These are phyloP conservation scores for Ophiostoma perfectum DNA, from an alignment of 2,329 filamentous ascomycete genomes.

Conservation along the genomic window DNA sequence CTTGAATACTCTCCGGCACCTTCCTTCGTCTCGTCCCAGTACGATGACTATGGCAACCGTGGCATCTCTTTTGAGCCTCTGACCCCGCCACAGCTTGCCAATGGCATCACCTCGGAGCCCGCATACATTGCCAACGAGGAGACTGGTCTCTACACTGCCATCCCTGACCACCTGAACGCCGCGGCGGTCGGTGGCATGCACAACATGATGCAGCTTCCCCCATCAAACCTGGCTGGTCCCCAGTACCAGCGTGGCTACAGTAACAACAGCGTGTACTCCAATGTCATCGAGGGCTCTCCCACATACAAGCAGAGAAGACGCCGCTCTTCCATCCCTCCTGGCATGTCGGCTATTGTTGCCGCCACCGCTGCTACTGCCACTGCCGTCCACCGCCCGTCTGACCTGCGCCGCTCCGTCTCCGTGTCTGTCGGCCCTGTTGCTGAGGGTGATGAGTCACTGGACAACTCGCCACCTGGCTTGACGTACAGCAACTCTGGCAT, in stretches of 20 bases:
- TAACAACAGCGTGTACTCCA: slow-evolving; percentile 75
- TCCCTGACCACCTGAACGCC: slow-evolving; percentile 73
- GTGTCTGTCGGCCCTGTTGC: slow-evolving; percentile 75
- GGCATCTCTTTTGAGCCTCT: slow-evolving; percentile 95
- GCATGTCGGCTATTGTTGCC: slow-evolving; percentile 63
- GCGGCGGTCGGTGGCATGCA: slow-evolving; percentile 66
- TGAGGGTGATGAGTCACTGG: slow-evolving; percentile 71
- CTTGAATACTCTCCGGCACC: slow-evolving; percentile 97
- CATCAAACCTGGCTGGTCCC: slow-evolving; percentile 72
- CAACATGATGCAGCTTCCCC: slow-evolving; percentile 84
- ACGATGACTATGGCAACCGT: slow-evolving; percentile 95
- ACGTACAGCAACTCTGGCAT: slow-evolving; percentile 66
- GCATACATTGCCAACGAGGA: slow-evolving; percentile 98
- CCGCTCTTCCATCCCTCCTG: slow-evolving; percentile 84
- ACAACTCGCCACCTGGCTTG: slow-evolving; percentile 73
- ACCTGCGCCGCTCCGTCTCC: slow-evolving; percentile 85
- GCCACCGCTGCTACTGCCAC: slow-evolving; percentile 46
- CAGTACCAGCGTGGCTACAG: slow-evolving; percentile 73
- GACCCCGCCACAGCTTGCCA: slow-evolving; percentile 85
- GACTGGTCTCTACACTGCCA: slow-evolving; percentile 89
- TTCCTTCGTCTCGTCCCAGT: slow-evolving; percentile 97
- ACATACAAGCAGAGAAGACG: slow-evolving; percentile 97
- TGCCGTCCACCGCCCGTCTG: slow-evolving; percentile 68
- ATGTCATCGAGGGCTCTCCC: slow-evolving; percentile 89
- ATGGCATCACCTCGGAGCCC: slow-evolving; percentile 77